Evolutionary conservation across 23 red algal species (phyloP).

Genomic region (Gracilariopsis chorda): DNA sequence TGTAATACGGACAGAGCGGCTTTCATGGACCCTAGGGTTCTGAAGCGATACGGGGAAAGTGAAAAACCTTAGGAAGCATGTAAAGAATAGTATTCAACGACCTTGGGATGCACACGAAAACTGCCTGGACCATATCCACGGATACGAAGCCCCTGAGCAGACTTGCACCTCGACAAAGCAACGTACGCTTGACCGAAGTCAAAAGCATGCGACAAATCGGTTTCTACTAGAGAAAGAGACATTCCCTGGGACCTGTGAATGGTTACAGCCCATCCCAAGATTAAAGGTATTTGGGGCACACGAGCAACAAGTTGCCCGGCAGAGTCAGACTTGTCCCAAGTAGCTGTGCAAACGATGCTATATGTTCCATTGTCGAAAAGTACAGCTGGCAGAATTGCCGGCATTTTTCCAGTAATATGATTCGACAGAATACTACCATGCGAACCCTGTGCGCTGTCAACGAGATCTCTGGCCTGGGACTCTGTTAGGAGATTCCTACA

Average conservation of each 20-base stretch:
- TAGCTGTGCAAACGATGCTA: not conserved
- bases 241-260: constrained; percentile 51
- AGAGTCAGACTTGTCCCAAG: not conserved
- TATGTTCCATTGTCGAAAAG: constrained; percentile 10
- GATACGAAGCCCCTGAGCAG: constrained; percentile 7
- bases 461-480: too few relatives aligned
- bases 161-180: constrained; percentile 14
- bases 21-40: too few relatives aligned
- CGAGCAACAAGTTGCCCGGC: constrained; percentile 3
- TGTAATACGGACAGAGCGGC: too few relatives aligned
- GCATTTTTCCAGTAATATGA: not conserved
- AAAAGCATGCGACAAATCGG: constrained; percentile 19
- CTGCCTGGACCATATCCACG: not conserved
- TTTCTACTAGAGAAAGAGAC: constrained; percentile 16
- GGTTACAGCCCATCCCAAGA: constrained; percentile 35
- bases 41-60: too few relatives aligned
- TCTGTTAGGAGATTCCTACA: not conserved
- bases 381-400: not conserved
- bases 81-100: constrained; percentile 19
- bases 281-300: constrained; percentile 4
- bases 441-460: too few relatives aligned
- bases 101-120: constrained; percentile 4
- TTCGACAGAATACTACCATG: not conserved
- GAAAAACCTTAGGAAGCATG: too few relatives aligned
- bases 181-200: constrained; percentile 51